A percentile compares a stretch with the other conserved stretches of the same genome.
phyloP scores from a whole-genome alignment of 2,329 filamentous ascomycete genomes.

The Diplodia mutila region DNA sequence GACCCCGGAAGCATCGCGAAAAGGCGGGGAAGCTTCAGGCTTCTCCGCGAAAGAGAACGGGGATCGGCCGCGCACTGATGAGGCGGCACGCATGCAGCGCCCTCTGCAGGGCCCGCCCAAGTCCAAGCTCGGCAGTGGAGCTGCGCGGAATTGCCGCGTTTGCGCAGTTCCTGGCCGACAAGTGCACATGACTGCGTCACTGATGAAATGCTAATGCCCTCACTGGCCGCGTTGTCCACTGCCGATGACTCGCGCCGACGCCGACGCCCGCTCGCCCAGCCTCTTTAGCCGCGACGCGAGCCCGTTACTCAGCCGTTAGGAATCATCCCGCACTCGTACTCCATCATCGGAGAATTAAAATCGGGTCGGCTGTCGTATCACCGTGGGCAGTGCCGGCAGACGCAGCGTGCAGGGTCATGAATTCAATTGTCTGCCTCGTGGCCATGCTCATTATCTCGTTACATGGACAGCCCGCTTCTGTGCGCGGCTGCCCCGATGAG shows the following conservation, averaged over 20 bases:
- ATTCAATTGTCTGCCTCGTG: conserved; percentile 22
- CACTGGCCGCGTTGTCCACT: conserved; percentile 1
- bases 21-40: conserved; percentile 24
- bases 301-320: conserved; percentile 8
- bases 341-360: neutral
- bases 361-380: neutral
- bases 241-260: conserved; percentile 12
- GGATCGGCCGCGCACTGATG: conserved; percentile 14
- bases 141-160: conserved; percentile 1
- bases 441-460: conserved; percentile 25
- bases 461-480: neutral
- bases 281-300: conserved; percentile 13
- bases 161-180: neutral
- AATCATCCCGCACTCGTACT: neutral
- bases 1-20: conserved; percentile 24
- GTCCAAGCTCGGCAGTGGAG: conserved; percentile 7
- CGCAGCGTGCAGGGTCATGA: conserved; percentile 18
- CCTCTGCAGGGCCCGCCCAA: conserved; percentile 15
- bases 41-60: conserved; percentile 23
- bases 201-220: conserved; percentile 10
- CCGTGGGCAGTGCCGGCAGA: neutral
- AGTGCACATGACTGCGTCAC: conserved; percentile 14
- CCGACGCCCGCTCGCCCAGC: neutral
- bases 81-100: conserved; percentile 12
- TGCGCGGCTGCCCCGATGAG: neutral